Evolutionary conservation across 2,329 filamentous ascomycete genomes (phyloP), one percentile per base, ranked within the genome.

Genomic region (Curvularia sp.): DNA sequence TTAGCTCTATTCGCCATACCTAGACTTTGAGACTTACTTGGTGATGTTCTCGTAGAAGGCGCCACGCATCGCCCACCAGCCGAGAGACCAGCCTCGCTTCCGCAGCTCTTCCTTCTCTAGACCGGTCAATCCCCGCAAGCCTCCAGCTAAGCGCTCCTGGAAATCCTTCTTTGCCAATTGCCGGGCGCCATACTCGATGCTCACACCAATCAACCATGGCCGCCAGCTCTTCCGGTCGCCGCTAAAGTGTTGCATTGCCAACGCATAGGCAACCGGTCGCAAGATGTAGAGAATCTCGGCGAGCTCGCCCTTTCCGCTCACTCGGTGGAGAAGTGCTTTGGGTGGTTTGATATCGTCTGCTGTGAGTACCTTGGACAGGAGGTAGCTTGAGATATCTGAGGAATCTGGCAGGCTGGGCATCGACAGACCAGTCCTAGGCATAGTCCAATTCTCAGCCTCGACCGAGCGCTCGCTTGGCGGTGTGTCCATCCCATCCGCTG

Each of bases 261-360:
- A 75, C 1, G 93, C 93, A 78, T 97, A 99, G 30, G 93, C 82
- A 1, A 99, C 85, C 0, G 95, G 95, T 18, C 94, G 87, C 2
- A 98, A 79, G 64, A 98, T 97, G 75, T 97, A 94, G 47, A 99
- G 81, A n/a, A 93, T 81, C 80, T 99, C 95, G 4, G 94, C 93
- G 0, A 92, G 80, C 67, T 93, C 92, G 0, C 93, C 93, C 61
- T 90, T 89, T 1, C 95, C 84, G 30, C 83, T 83, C 2, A 84
- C 85, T 35, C 88, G 88, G 74, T 96, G 93, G n/a, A 98, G 83
- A 6, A 99, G 85, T 53, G 90, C 89, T 35, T 90, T 89, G 0
- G 95, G 92, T 0, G 94, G 91, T 76, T 97, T 97, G 81, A 99
- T 95, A 74, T 98, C 95, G 78, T 99, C 95, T 8, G 95, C 92